phyloP scores from a whole-genome alignment of 441 rosid genomes.

The Populus hybrid region DNA sequence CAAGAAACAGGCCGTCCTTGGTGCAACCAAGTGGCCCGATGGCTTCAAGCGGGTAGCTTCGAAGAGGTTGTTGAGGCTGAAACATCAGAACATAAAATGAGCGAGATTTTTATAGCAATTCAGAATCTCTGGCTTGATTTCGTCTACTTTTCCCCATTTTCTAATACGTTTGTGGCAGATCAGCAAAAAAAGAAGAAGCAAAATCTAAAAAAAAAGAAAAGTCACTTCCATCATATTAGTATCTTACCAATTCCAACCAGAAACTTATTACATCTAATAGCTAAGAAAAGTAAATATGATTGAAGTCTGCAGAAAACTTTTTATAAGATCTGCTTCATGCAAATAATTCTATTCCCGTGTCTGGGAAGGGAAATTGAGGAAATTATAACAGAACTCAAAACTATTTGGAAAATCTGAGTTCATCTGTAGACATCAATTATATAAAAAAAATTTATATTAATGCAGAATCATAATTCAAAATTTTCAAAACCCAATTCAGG shows the following conservation, averaged over 20 bases:
- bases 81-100: conserved; percentile 8
- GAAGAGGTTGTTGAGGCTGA: conserved; percentile 42
- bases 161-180: too few relatives aligned
- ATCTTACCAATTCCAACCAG: too few relatives aligned
- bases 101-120: conserved; percentile 1
- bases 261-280: too few relatives aligned
- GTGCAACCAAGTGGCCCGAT: conserved; percentile 46
- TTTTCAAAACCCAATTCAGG: background rate
- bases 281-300: too few relatives aligned
- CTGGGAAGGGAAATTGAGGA: background rate
- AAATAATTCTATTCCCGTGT: background rate
- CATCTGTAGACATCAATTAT: too few relatives aligned
- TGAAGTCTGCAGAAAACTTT: background rate
- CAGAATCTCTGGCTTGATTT: background rate
- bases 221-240: too few relatives aligned
- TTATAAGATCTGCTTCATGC: background rate
- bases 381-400: background rate
- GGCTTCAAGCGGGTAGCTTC: conserved; percentile 55
- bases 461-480: background rate
- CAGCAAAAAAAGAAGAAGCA: too few relatives aligned
- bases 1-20: conserved; percentile 44
- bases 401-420: background rate
- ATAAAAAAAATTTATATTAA: too few relatives aligned
- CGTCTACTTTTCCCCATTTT: background rate
- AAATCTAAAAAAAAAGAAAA: too few relatives aligned